Conservation (phyloP, 306 rosid genomes). For the Fagus sylvatica region DNA sequence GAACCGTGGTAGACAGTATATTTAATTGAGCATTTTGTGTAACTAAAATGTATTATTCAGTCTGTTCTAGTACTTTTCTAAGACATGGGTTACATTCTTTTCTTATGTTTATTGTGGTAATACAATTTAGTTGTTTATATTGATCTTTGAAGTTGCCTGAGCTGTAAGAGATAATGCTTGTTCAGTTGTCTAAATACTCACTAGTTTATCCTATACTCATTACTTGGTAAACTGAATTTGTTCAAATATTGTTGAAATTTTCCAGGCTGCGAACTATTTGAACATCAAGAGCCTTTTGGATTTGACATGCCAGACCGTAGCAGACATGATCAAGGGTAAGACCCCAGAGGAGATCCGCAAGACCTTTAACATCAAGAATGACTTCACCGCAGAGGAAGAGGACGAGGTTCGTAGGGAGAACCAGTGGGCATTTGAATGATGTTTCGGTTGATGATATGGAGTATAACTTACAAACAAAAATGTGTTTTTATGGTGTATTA, state of each 20-base stretch:
- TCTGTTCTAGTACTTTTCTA: neutral
- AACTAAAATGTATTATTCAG: too few species aligned
- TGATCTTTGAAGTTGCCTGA: neutral
- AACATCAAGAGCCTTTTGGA: slow-evolving; percentile 74
- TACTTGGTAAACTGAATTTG: neutral
- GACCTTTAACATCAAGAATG: slow-evolving; percentile 77
- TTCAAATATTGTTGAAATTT: neutral
- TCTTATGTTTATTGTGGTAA: neutral
- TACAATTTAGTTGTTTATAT: neutral
- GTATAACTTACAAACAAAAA: neutral
- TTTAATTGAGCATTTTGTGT: too few species aligned
- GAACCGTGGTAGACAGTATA: too few species aligned
- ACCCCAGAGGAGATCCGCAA: slow-evolving; percentile 75
- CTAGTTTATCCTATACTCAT: too few species aligned
- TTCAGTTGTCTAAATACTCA: too few species aligned
- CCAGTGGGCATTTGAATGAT: slow-evolving; percentile 84
- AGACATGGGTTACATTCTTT: neutral
- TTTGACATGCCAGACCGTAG: slow-evolving; percentile 75
- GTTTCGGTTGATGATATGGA: neutral
- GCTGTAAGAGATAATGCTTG: neutral
- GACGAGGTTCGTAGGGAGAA: slow-evolving; percentile 80
- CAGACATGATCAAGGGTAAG: slow-evolving; percentile 85
- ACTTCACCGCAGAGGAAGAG: slow-evolving; percentile 77
- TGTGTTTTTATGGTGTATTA: slow-evolving; percentile 13
- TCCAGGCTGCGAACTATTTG: slow-evolving; percentile 84